Base-by-base conservation (phyloP, 2,329 filamentous ascomycete genomes). In the Myotisia sp. region DNA sequence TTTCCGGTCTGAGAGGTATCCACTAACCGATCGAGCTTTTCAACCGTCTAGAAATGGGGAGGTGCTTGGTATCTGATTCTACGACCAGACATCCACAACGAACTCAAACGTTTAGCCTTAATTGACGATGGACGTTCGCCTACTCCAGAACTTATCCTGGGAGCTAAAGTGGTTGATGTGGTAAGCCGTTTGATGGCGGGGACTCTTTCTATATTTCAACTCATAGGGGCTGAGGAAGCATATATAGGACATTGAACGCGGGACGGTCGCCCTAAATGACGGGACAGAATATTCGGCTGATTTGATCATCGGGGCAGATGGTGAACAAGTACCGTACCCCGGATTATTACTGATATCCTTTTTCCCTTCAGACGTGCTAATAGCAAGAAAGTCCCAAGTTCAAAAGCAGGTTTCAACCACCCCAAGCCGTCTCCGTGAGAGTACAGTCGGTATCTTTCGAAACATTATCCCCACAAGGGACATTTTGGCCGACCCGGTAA, bases 291-390 rank as follows among this genome's bases (percentile, higher is more conserved):
- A 49, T 1, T 19, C 12, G 2, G 53, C 45, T n/a, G 54, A 59
- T 33, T 27, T 60, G 1, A 37, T 60, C 3, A 43, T 61, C 17
- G 56, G 51, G 5, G 56, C 58, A 3, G 58, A 61, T 34, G 58
- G 58, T 1, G 31, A 33, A 24, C n/a, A 16, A 21, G 31, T 33
- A 26, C 13, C 16, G 7, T 3, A 26, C 23, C 23, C 23, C 23
- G 3, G 4, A 3, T 9, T 26, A 26, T 24, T 7, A 24, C n/a
- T n/a, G n/a, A 24, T n/a, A 8, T 24, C n/a, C n/a, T 24, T 24
- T 24, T 24, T 24, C n/a, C 22, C 22, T 24, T 24, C n/a, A n/a
- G n/a, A n/a, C n/a, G n/a, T n/a, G n/a, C n/a, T n/a, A n/a, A n/a
- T n/a, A n/a, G n/a, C n/a, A n/a, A n/a, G n/a, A n/a, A 7, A 23